Conservation (phyloP, 2,329 filamentous ascomycete genomes). For the Fusarium secorum region DNA sequence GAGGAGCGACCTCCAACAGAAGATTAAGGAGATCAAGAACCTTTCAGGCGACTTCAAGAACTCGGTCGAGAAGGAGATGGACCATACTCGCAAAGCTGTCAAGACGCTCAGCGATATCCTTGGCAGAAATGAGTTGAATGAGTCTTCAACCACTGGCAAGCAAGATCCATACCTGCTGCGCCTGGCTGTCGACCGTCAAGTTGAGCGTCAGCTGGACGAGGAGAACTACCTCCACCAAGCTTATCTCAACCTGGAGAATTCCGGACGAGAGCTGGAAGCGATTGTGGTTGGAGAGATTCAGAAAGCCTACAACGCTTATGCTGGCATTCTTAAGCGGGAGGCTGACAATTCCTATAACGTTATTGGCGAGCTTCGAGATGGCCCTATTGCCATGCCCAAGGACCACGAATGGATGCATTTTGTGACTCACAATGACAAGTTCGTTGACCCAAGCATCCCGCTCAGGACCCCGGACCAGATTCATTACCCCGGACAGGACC, state of each 20-base stretch:
- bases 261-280: conserved; percentile 91
- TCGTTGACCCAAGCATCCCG: conserved; percentile 84
- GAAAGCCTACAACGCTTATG: conserved; percentile 95
- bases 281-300: conserved; percentile 98
- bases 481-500: conserved; percentile 88
- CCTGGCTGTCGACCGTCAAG: conserved; percentile 84
- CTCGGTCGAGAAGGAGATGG: conserved; percentile 93
- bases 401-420: conserved; percentile 91
- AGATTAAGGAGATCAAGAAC: conserved; percentile 98
- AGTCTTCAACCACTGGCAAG: conserved; percentile 77
- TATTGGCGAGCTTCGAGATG: conserved; percentile 81
- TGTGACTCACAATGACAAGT: conserved; percentile 80
- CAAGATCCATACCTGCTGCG: conserved; percentile 91
- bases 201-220: conserved; percentile 93
- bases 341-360: conserved; percentile 81
- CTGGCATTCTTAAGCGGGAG: conserved; percentile 89
- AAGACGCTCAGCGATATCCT: conserved; percentile 82
- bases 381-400: conserved; percentile 91
- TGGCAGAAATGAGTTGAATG: conserved; percentile 80
- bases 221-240: conserved; percentile 98
- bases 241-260: conserved; percentile 92
- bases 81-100: conserved; percentile 80
- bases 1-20: conserved; percentile 87
- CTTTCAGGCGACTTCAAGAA: conserved; percentile 97
- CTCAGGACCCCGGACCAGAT: conserved; percentile 83